Conservation (phyloP, 257 asterid genomes). For the Solanum piurae region DNA sequence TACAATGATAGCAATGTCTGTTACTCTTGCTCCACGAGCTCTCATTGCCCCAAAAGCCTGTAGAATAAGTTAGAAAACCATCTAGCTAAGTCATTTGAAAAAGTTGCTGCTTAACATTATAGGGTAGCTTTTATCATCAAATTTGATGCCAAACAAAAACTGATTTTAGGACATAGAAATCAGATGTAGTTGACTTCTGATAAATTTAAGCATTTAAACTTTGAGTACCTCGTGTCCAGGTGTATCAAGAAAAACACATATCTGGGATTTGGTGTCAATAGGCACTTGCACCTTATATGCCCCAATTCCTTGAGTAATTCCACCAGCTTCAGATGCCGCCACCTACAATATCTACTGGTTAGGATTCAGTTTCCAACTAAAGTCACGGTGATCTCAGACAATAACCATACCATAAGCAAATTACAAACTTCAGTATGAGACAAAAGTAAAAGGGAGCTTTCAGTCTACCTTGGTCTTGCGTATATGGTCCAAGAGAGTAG, state of each 20-base stretch:
- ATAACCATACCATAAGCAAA: neutral
- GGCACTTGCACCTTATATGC: slow-evolving; percentile 93
- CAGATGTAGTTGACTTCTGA: neutral
- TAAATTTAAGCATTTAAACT: neutral
- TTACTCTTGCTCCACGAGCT: slow-evolving; percentile 99
- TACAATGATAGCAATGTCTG: slow-evolving; percentile 90
- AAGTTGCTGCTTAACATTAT: neutral
- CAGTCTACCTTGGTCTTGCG: slow-evolving; percentile 71
- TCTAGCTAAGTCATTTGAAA: neutral
- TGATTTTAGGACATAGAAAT: neutral
- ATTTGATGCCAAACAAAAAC: neutral
- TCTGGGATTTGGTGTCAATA: slow-evolving; percentile 67
- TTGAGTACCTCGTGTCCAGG: slow-evolving; percentile 93
- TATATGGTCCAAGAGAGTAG: slow-evolving; percentile 86
- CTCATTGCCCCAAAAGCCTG: slow-evolving; percentile 99
- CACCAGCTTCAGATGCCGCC: slow-evolving; percentile 96
- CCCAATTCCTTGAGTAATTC: slow-evolving; percentile 98
- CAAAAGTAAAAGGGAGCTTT: neutral
- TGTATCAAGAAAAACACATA: slow-evolving; percentile 95
- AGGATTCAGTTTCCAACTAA: slow-evolving; percentile 17
- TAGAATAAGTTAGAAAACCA: slow-evolving; percentile 4
- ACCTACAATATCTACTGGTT: slow-evolving; percentile 41
- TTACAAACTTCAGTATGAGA: neutral
- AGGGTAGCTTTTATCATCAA: neutral
- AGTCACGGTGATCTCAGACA: neutral